Conservation (phyloP, 2,329 filamentous ascomycete genomes). For the Trichoderma sp. region DNA sequence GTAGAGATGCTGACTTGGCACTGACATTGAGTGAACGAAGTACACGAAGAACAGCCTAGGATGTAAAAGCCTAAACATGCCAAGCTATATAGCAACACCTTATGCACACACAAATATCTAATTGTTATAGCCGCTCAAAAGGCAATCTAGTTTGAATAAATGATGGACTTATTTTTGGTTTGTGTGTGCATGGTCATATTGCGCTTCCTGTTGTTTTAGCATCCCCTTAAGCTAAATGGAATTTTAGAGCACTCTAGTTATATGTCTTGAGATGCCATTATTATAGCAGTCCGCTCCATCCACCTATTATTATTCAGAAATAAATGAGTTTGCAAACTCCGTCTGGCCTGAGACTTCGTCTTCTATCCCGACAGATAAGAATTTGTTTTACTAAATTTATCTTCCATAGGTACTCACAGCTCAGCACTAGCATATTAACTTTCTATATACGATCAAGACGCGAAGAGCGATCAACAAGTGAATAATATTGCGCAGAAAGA, state of each 20-base stretch:
- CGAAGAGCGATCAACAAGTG: background rate
- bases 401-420: background rate
- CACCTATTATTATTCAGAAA: background rate
- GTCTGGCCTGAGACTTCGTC: background rate
- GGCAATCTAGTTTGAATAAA: too few species aligned
- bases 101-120: too few species aligned
- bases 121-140: too few species aligned
- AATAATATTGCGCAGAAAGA: background rate
- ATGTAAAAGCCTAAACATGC: background rate
- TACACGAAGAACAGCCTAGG: too few species aligned
- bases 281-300: too few species aligned
- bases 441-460: background rate
- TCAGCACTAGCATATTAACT: background rate
- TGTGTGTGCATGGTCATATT: too few species aligned
- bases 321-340: background rate
- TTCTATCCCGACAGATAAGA: background rate
- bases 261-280: background rate
- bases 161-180: too few species aligned
- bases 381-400: background rate
- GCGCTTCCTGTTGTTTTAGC: accelerated
- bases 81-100: background rate
- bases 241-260: background rate
- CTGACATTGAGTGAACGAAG: background rate
- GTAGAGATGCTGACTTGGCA: background rate
- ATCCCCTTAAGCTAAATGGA: too few species aligned